Evolutionary conservation across 768 basidiomycete genomes (phyloP).

Genomic region (Collybia mongolica): DNA sequence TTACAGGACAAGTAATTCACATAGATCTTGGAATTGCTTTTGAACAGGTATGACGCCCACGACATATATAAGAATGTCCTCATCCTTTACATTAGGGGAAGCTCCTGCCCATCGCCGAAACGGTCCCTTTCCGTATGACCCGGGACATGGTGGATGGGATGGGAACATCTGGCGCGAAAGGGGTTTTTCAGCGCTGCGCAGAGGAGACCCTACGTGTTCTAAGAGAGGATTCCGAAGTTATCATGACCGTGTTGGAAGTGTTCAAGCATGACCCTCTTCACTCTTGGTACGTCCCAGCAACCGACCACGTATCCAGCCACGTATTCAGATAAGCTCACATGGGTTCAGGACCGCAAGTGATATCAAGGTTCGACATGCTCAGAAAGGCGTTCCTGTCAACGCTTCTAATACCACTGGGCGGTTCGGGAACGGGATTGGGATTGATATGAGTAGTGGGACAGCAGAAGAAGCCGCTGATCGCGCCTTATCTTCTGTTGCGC

Average conservation of each 20-base stretch:
- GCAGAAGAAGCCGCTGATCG: conserved; percentile 90
- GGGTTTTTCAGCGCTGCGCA: conserved; percentile 92
- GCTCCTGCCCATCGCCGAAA: conserved; percentile 74
- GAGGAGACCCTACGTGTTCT: conserved; percentile 94
- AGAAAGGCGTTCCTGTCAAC: conserved; percentile 36
- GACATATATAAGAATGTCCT: not conserved
- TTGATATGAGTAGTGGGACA: conserved; percentile 63
- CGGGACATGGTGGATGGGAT: conserved; percentile 93
- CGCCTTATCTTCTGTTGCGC: conserved; percentile 74
- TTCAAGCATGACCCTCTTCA: conserved; percentile 97
- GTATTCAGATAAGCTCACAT: not conserved
- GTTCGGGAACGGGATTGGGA: conserved; percentile 45
- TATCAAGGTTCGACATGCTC: conserved; percentile 66
- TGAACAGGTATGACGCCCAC: conserved; percentile 64
- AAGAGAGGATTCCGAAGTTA: conserved; percentile 78
- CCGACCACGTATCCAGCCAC: not conserved
- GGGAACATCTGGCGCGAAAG: conserved; percentile 85
- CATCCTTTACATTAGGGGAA: conserved; percentile 58
- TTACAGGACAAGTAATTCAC: conserved; percentile 85
- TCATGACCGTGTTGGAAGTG: conserved; percentile 94
- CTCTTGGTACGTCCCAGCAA: conserved; percentile 60
- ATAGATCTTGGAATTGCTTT: conserved; percentile 98
- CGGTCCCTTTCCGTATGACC: conserved; percentile 94
- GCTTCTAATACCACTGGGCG: conserved; percentile 20
- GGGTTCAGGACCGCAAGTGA: conserved; percentile 72